Percentiles rank a stretch among this genome's conserved stretches.
Conservation (phyloP, 495 filamentous ascomycete species). For the Penicillium soppii region DNA sequence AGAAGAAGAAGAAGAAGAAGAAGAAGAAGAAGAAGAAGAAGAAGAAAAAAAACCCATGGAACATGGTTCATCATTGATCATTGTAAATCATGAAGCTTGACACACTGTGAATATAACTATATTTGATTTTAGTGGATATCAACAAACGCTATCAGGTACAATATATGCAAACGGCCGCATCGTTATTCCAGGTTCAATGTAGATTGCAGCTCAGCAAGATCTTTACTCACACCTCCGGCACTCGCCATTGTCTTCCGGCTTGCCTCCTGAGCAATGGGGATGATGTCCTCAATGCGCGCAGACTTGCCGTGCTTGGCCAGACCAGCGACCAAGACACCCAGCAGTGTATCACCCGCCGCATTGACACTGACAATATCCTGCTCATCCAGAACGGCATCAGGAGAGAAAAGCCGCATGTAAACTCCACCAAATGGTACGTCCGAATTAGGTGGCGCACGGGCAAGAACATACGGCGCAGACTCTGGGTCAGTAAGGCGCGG, state of each 20-base stretch:
- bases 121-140: no score
- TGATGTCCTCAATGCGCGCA: constrained; percentile 36
- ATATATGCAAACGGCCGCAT: neutral
- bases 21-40: no score
- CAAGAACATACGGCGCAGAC: constrained; percentile 66
- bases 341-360: constrained; percentile 89
- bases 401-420: constrained; percentile 78
- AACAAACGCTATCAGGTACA: neutral
- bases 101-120: no score
- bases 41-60: no score
- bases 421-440: constrained; percentile 68
- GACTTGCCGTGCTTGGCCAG: constrained; percentile 37
- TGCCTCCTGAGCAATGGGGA: constrained; percentile 64
- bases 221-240: constrained; percentile 63
- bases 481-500: constrained; percentile 58
- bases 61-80: no score
- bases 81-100: no score
- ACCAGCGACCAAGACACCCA: constrained; percentile 76
- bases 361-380: constrained; percentile 83
- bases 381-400: constrained; percentile 56
- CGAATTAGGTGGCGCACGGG: constrained; percentile 43
- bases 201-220: constrained; percentile 19
- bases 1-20: no score
- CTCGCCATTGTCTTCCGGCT: constrained; percentile 74
- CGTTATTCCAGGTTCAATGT: constrained; percentile 7